Base-by-base conservation (phyloP, 352 stramenopile genomes). In the Phytophthora lateralis region DNA sequence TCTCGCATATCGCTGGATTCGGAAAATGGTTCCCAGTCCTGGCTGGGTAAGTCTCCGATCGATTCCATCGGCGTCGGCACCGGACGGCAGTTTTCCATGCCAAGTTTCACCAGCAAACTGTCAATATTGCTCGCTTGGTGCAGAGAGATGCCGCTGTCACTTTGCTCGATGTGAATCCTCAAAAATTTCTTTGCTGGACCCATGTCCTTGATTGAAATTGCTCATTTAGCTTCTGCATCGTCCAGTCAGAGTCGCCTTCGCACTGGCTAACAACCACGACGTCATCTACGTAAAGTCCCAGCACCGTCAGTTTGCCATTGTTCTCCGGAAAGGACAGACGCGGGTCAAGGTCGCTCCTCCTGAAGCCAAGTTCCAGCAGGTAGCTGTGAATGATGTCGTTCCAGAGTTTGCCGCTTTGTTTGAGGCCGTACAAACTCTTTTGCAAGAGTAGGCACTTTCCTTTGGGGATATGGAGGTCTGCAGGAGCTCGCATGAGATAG, bases 381-480 rank as follows among this genome's bases (percentile, higher is more conserved):
- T 32, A 57, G 2, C 14, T 37, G 21, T 63, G 26, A 2, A 63
- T 51, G 0, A 4, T 43, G 17, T 57, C 41, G 17, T 59, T 48
- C 48, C 57, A 65, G 1, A 59, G 47, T 12, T 49, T 46, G 4
- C 48, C 57, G 34, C 41, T 54, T 12, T 59, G 57, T 11, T 54
- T 54, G 5, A 48, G 14, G 0, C 54, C 43, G 17, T 61, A 61
- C 2, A 61, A 24, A n/a, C 42, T 47, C 41, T 60, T 44, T n/a
- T 42, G 10, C 26, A 29, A 29, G n/a, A 37, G 32, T 21, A 34
- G 11, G 6, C 10, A 29, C 42, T 48, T 48, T 7, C 24, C 14
- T 17, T n/a, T n/a, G 4, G 1, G 10, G 9, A 20, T 10, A 10
- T 29, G 26, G 6, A 29, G 26, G 6, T 6, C 6, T 29, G 26